These are phyloP conservation scores for Solanum aculeatissimum DNA, from an alignment of 305 asterid genomes.

Conservation along the genomic window DNA sequence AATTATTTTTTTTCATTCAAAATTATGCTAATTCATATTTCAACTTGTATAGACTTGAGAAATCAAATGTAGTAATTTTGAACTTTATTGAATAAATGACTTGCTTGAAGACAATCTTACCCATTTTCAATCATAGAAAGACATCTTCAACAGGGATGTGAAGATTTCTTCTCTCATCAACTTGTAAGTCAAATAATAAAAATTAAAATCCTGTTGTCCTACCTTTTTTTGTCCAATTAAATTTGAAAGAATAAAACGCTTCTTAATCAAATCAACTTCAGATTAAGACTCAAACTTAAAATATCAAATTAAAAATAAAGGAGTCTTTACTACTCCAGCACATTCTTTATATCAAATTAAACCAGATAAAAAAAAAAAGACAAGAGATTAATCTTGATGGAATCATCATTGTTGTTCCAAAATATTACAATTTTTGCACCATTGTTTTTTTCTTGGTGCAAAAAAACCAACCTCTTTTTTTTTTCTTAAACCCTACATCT, in stretches of 20 bases:
- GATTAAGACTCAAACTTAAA: rapidly evolving
- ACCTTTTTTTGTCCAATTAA: background rate
- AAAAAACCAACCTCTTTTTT: slow-evolving; percentile 7
- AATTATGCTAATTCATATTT: background rate
- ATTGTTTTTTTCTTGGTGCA: slow-evolving; percentile 12
- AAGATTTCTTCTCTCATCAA: background rate
- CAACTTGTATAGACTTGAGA: background rate
- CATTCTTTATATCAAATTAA: background rate
- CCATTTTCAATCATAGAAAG: slow-evolving; percentile 6
- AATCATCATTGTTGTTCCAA: slow-evolving; percentile 20
- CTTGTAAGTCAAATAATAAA: background rate
- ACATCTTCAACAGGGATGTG: background rate
- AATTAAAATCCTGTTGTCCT: background rate
- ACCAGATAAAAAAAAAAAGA: background rate
- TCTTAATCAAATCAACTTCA: background rate
- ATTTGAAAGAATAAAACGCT: background rate
- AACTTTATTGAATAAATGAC: background rate
- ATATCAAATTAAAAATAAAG: background rate
- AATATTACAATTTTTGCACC: slow-evolving; percentile 19
- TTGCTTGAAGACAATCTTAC: background rate
- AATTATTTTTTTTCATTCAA: background rate
- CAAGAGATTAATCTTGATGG: slow-evolving; percentile 29
- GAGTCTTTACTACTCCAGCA: background rate
- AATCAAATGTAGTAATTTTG: background rate
- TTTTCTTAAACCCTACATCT: background rate